Conservation (phyloP, 1,284 basidiomycete species). For the Ceratobasidium sp. region DNA sequence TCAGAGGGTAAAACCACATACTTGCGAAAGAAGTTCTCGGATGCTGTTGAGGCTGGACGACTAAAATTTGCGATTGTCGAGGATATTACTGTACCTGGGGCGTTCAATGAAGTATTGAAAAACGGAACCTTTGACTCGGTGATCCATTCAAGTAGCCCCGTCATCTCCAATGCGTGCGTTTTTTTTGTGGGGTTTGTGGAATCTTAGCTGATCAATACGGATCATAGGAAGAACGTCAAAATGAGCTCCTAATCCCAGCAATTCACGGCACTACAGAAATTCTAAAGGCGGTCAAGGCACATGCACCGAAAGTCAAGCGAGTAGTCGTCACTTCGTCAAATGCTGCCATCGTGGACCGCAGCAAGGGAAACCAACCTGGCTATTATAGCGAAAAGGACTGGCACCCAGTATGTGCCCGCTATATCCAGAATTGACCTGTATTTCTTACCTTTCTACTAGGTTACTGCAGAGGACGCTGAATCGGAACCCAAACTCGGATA, state of each 20-base stretch:
- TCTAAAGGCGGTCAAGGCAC: conserved; percentile 49
- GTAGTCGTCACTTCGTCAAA: conserved; percentile 54
- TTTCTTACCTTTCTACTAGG: conserved; percentile 13
- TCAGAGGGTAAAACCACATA: conserved; percentile 34
- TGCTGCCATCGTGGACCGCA: conserved; percentile 46
- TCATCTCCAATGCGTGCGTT: conserved; percentile 15
- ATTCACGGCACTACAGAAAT: conserved; percentile 54
- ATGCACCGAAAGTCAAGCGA: too few species aligned
- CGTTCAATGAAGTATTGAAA: conserved; percentile 42
- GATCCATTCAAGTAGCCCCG: conserved; percentile 38
- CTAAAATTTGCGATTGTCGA: conserved; percentile 41
- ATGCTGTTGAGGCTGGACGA: background rate
- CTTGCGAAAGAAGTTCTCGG: conserved; percentile 32
- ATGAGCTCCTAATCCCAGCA: conserved; percentile 54
- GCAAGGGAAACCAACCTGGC: conserved; percentile 41
- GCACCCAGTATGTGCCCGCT: conserved; percentile 49
- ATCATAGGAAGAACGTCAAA: conserved; percentile 9
- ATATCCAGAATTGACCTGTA: too few species aligned
- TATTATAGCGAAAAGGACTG: conserved; percentile 48
- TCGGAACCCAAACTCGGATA: conserved; percentile 42
- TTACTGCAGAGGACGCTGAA: conserved; percentile 30
- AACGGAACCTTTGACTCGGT: conserved; percentile 38
- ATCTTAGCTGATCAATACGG: background rate
- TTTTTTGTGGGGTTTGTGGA: background rate
- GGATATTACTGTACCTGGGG: conserved; percentile 13